Evolutionary conservation across 345 rosid genomes (phyloP), one percentile per base, ranked within the genome.

Genomic region (Eucalyptus virginea): DNA sequence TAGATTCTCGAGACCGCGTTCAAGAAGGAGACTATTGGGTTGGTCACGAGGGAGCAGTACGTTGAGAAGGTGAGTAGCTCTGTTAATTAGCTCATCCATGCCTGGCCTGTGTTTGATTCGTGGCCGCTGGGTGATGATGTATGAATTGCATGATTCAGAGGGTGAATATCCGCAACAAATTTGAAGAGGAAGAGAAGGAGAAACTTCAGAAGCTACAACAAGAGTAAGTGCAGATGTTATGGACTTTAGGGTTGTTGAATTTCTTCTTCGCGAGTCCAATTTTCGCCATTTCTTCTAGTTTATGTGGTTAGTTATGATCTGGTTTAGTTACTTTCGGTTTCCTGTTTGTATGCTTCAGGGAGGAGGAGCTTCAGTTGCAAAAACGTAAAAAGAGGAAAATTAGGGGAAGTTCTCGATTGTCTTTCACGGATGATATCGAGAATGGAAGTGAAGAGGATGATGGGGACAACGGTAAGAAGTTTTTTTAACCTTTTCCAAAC

Each of bases 141-240:
- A 3, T 67, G 42, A 15, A 45, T 2, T 49, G 8, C 69, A 60
- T 56, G 88, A 51, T 88, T 87, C 89, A 98, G 99, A 95, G 99
- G 91, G 99, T 97, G 90, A 98, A 95, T 91, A 98, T 98, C 87
- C 98, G 96, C 86, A 98, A 89, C 90, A 97, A 98, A 93, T 91
- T 97, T 34, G 99, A 98, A 89, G 99, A 98, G 92, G 99, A 98
- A 91, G 99, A 97, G 93, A 97, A 97, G 94, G 99, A 98, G 96
- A 98, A 98, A 90, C 95, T 96, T 87, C 97, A 95, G 87, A 96
- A 95, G 95, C 94, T 98, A 60, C 98, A 95, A 52, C 96, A 98
- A 93, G 99, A 98, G 99, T 98, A 90, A 90, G 98, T 92, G 56
- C 81, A 24, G 28, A 26, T 77, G 83, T 37, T 11, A 21, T 1